Conservation (phyloP, 805 yeast species). For the Yamadazyma scolyti region DNA sequence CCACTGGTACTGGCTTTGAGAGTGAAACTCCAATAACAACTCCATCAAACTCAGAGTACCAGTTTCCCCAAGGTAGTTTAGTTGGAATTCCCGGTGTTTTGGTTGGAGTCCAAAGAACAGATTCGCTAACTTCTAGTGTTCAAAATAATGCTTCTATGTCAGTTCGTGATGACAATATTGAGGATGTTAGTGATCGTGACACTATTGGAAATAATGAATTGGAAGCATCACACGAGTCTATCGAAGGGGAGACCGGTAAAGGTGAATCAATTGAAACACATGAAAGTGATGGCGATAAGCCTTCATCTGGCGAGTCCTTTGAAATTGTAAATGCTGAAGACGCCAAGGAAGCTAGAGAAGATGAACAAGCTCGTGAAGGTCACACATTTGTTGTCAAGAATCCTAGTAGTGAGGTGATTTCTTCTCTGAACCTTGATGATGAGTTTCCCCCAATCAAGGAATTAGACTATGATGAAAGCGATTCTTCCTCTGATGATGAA, state of each 20-base stretch:
- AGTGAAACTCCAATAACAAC: constrained; percentile 48
- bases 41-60: constrained; percentile 46
- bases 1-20: constrained; percentile 31
- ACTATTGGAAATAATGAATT: constrained; percentile 22
- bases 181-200: constrained; percentile 40
- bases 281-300: constrained; percentile 34
- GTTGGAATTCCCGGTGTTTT: constrained; percentile 42
- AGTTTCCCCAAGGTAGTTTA: constrained; percentile 40
- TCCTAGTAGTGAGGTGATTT: constrained; percentile 2
- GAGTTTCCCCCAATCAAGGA: constrained; percentile 66
- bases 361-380: constrained; percentile 3
- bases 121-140: constrained; percentile 83
- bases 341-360: constrained; percentile 20
- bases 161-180: constrained; percentile 69
- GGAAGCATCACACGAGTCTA: constrained; percentile 14
- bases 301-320: constrained; percentile 48
- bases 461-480: constrained; percentile 50
- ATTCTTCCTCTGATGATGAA: constrained; percentile 37
- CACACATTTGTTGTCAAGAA: constrained; percentile 10
- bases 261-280: constrained; percentile 17
- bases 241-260: constrained; percentile 8
- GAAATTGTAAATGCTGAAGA: constrained; percentile 53
- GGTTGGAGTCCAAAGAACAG: constrained; percentile 57
- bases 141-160: constrained; percentile 90
- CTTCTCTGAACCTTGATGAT: constrained; percentile 22